A percentile compares a stretch with the other conserved stretches of the same genome.
phyloP scores from a whole-genome alignment of 2,329 filamentous ascomycete species.

The Geoglossum cookeanum region DNA sequence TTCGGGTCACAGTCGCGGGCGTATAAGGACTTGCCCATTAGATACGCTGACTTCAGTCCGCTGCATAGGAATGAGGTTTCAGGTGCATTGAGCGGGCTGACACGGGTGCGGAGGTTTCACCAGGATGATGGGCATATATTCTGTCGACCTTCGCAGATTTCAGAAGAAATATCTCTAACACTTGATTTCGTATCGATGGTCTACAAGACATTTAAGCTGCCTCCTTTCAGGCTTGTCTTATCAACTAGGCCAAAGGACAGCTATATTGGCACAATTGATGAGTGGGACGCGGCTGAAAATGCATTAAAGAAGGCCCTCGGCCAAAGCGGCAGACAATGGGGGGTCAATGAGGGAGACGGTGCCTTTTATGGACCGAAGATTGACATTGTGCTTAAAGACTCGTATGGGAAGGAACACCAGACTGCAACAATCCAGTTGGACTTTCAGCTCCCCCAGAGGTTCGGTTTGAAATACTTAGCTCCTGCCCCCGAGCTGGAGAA shows the following conservation, averaged over 20 bases:
- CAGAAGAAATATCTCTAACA: constrained; percentile 52
- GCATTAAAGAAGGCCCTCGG: constrained; percentile 45
- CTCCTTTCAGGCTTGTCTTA: constrained; percentile 54
- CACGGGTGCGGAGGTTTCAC: constrained; percentile 59
- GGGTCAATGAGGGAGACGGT: constrained; percentile 60
- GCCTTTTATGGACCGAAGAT: constrained; percentile 90
- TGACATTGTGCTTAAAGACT: constrained; percentile 64
- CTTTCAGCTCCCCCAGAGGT: constrained; percentile 72
- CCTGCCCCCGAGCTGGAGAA: constrained; percentile 41
- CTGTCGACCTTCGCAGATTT: constrained; percentile 58
- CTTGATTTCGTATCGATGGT: constrained; percentile 56
- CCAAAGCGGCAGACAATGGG: constrained; percentile 47
- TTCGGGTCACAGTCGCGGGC: constrained; percentile 56
- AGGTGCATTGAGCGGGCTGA: constrained; percentile 62
- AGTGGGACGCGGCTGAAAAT: constrained; percentile 49
- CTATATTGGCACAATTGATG: constrained; percentile 54
- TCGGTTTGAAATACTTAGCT: constrained; percentile 55
- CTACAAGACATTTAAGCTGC: constrained; percentile 50
- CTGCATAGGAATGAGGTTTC: constrained; percentile 77
- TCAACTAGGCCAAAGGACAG: constrained; percentile 61
- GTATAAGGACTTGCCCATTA: constrained; percentile 63
- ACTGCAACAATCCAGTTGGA: constrained; percentile 79
- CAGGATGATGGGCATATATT: constrained; percentile 89
- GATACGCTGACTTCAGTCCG: constrained; percentile 73
- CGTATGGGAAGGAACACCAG: constrained; percentile 70